phyloP scores from a whole-genome alignment of 345 rosid species.

The Mangifera indica region DNA sequence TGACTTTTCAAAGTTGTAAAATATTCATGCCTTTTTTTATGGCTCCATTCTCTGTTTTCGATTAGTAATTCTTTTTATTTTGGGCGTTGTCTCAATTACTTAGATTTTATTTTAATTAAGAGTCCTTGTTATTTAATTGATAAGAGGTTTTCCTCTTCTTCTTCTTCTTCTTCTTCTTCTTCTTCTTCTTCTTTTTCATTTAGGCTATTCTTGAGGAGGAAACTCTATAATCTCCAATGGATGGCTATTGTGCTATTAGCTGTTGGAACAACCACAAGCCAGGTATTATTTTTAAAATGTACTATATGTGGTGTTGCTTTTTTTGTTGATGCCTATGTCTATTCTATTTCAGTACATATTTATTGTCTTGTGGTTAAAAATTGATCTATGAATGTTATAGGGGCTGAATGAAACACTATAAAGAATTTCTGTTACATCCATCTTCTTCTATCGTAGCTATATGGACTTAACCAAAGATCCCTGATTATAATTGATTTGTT shows the following conservation, averaged over 20 bases:
- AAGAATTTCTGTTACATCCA: background rate
- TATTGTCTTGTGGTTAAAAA: background rate
- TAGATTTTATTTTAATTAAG: background rate
- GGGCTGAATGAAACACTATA: background rate
- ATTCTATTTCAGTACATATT: background rate
- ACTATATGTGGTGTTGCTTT: background rate
- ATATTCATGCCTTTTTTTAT: background rate
- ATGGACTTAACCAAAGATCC: background rate
- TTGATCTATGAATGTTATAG: background rate
- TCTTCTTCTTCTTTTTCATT: background rate
- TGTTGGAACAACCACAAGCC: constrained; percentile 91
- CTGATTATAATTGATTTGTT: background rate
- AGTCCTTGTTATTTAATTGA: background rate
- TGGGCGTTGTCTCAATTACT: background rate
- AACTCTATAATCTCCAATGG: constrained; percentile 75
- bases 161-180: background rate
- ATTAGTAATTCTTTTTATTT: background rate
- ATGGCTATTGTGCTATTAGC: constrained; percentile 83
- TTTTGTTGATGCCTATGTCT: background rate
- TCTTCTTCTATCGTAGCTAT: background rate
- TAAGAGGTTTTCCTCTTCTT: background rate
- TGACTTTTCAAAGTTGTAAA: constrained; percentile 1
- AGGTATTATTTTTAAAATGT: constrained; percentile 39
- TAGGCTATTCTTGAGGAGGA: constrained; percentile 70
- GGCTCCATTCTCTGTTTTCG: background rate